Evolutionary conservation across 192 early-diverging fungal species (phyloP).

Genomic region (Umbelopsis ramanniana): DNA sequence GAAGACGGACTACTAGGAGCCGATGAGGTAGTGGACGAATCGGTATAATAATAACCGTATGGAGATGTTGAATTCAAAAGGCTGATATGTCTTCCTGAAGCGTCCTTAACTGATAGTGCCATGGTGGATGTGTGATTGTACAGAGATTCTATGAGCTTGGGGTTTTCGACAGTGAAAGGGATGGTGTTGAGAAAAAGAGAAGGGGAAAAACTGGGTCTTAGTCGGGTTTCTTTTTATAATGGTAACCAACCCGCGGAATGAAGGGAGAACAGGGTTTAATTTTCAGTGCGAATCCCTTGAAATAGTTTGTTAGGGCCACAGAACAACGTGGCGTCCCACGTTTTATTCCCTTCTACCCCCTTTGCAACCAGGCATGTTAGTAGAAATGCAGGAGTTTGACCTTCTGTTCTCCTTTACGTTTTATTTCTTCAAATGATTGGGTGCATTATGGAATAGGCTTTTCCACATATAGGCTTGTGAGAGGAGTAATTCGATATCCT

Average conservation of each 20-base stretch:
- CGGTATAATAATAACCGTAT: slow-evolving; percentile 12
- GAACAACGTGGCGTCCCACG: slow-evolving; percentile 20
- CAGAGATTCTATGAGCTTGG: neutral
- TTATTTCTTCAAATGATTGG: slow-evolving; percentile 72
- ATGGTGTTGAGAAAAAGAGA: neutral
- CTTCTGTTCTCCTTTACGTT: slow-evolving; percentile 28
- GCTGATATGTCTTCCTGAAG: slow-evolving; percentile 36
- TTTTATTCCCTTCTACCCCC: neutral
- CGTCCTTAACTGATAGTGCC: slow-evolving; percentile 35
- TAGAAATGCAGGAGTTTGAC: slow-evolving; percentile 11
- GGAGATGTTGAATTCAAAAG: slow-evolving; percentile 29
- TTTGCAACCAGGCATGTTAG: slow-evolving; percentile 5
- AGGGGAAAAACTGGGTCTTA: neutral
- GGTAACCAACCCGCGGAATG: slow-evolving; percentile 19
- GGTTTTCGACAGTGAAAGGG: slow-evolving; percentile 11
- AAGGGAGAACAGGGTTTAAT: slow-evolving; percentile 12
- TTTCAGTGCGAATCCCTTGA: slow-evolving; percentile 19
- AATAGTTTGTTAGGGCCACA: slow-evolving; percentile 5
- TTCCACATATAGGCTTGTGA: slow-evolving; percentile 99
- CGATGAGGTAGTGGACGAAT: neutral
- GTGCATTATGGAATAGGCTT: slow-evolving; percentile 90
- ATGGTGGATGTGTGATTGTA: neutral
- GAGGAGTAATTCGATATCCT: slow-evolving; percentile 93
- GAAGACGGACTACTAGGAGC: slow-evolving; percentile 13
- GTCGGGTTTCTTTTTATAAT: slow-evolving; percentile 23